A percentile compares a stretch with the other conserved stretches of the same genome.
phyloP scores from a whole-genome alignment of 192 early-diverging fungal genomes.

The Pecoramyces ruminantium region DNA sequence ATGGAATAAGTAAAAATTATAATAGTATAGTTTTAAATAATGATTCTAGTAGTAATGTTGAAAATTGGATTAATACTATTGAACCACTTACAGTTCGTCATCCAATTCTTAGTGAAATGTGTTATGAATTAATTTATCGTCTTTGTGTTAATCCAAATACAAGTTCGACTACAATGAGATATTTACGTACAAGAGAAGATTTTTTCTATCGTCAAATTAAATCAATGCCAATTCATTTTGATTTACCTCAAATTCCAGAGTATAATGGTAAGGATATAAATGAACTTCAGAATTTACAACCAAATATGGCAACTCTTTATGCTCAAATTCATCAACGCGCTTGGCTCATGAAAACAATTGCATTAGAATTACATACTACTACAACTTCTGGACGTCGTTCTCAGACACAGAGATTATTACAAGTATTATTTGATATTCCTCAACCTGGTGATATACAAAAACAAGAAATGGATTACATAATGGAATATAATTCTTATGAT shows the following conservation, averaged over 20 bases:
- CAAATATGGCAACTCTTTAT: neutral
- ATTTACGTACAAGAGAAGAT: conserved; percentile 59
- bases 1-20: neutral
- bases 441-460: conserved; percentile 1
- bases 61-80: conserved; percentile 3
- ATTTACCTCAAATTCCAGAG: neutral
- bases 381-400: conserved; percentile 16
- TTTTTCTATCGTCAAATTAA: conserved; percentile 48
- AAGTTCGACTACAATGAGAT: conserved; percentile 49
- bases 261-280: neutral
- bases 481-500: neutral
- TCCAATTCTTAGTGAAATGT: conserved; percentile 69
- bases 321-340: conserved; percentile 63
- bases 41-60: conserved; percentile 10
- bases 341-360: conserved; percentile 74
- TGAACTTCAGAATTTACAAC: neutral
- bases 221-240: conserved; percentile 24
- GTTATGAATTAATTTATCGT: conserved; percentile 69
- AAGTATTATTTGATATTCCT: conserved; percentile 20
- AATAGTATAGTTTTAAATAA: neutral
- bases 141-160: conserved; percentile 59
- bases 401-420: conserved; percentile 21
- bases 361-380: conserved; percentile 70
- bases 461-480: neutral
- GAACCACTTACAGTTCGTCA: conserved; percentile 41